Conservation (phyloP, 1,284 basidiomycete genomes). For the Schizophyllum amplum region DNA sequence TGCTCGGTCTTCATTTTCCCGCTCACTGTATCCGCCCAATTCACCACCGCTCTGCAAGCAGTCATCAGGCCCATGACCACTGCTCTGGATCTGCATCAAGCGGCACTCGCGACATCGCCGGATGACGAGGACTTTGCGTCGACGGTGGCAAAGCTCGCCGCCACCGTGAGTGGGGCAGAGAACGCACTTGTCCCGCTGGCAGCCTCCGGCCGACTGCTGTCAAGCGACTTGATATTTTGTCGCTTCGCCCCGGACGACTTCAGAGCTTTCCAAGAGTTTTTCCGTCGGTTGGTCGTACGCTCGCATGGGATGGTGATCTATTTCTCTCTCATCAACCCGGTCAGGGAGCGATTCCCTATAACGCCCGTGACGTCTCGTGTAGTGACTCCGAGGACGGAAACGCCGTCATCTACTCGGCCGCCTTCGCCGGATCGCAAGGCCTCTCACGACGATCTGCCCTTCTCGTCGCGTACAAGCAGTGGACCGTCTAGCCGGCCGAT, state of each 20-base stretch:
- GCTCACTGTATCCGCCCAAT: conserved; percentile 55
- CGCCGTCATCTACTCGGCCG: conserved; percentile 11
- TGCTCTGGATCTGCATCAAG: conserved; percentile 40
- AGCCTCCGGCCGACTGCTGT: conserved; percentile 47
- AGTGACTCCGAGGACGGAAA: conserved; percentile 7
- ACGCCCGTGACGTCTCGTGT: conserved; percentile 39
- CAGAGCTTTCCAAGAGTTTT: conserved; percentile 35
- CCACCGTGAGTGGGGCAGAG: conserved; percentile 43
- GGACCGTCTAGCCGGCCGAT: neutral
- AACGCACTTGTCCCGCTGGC: conserved; percentile 45
- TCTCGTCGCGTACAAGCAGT: too few relatives aligned
- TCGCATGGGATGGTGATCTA: conserved; percentile 62
- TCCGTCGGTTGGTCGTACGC: conserved; percentile 40
- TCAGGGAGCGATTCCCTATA: conserved; percentile 45
- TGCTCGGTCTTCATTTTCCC: conserved; percentile 58
- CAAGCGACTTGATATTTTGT: conserved; percentile 56
- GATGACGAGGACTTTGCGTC: conserved; percentile 36
- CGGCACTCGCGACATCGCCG: conserved; percentile 37
- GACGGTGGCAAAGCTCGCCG: conserved; percentile 26
- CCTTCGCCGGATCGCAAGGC: conserved; percentile 5
- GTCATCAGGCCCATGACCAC: conserved; percentile 45
- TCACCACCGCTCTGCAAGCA: conserved; percentile 42
- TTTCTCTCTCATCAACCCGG: conserved; percentile 54
- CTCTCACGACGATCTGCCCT: conserved; percentile 3
- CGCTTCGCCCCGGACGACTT: conserved; percentile 60